Conservation (phyloP, 768 basidiomycete species). For the Imleria badia region DNA sequence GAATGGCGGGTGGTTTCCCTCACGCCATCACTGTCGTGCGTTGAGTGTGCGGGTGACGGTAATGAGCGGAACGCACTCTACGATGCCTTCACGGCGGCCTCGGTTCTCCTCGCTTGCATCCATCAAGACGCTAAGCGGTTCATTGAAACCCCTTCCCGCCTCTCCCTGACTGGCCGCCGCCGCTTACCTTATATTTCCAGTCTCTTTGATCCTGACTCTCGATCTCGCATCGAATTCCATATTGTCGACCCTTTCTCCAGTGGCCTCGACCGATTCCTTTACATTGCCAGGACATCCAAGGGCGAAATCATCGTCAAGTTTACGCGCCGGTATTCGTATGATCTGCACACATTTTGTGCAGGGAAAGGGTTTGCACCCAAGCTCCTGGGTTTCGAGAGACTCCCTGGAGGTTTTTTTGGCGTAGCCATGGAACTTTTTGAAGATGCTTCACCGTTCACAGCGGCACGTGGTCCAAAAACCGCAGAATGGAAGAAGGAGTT, state of each 20-base stretch:
- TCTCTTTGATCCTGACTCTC: neutral
- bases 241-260: neutral
- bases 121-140: neutral
- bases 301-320: neutral
- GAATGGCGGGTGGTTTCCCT: neutral
- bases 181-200: neutral
- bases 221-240: neutral
- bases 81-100: neutral
- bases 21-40: neutral
- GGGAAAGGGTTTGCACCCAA: neutral
- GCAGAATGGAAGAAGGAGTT: no score
- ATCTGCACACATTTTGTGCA: neutral
- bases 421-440: neutral
- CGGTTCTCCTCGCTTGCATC: neutral
- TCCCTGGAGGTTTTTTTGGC: neutral
- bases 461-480: no score
- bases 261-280: neutral
- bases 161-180: no score
- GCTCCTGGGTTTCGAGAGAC: neutral
- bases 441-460: neutral
- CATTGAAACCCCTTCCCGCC: neutral
- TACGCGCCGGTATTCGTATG: neutral
- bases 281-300: neutral
- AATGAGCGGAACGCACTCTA: neutral
- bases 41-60: neutral